Percentiles rank a stretch among this genome's conserved stretches.
Evolutionary conservation across 208 protist species (phyloP).

Genomic region (Angomonas ambiguus): DNA sequence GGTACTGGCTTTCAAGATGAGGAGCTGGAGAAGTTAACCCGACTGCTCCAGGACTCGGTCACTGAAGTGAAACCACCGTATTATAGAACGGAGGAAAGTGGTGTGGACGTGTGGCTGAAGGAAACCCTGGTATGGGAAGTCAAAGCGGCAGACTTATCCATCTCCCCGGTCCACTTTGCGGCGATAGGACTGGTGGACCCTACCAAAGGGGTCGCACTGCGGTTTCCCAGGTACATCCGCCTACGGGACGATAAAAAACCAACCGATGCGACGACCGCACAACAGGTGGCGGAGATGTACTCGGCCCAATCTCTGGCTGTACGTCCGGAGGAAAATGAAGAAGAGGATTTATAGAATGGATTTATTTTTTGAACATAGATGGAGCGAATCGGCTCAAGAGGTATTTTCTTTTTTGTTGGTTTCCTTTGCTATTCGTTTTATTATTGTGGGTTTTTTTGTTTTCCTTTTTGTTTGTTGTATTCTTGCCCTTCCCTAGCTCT

Average conservation of each 20-base stretch:
- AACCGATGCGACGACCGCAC: conserved; percentile 88
- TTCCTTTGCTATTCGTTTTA: background rate
- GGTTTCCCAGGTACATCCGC: conserved; percentile 98
- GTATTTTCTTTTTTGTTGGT: conserved; percentile 8
- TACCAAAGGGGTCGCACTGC: conserved; percentile 95
- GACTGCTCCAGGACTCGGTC: conserved; percentile 50
- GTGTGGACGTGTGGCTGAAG: conserved; percentile 97
- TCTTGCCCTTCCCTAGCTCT: background rate
- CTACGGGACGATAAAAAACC: conserved; percentile 97
- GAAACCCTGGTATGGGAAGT: conserved; percentile 98
- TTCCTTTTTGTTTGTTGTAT: background rate
- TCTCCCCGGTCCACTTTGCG: conserved; percentile 96
- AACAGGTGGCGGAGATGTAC: conserved; percentile 94
- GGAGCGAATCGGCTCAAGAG: background rate
- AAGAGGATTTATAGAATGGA: conserved; percentile 11
- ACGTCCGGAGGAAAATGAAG: conserved; percentile 28
- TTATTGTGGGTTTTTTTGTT: background rate
- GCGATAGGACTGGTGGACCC: conserved; percentile 87
- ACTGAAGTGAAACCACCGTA: conserved; percentile 68
- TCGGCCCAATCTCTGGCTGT: conserved; percentile 64
- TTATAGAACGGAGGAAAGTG: conserved; percentile 58
- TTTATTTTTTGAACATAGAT: background rate
- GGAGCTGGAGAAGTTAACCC: conserved; percentile 73
- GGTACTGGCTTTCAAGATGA: conserved; percentile 98
- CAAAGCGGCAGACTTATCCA: conserved; percentile 96